Conservation (phyloP, 345 rosid genomes). For the Sisymbrium irio region DNA sequence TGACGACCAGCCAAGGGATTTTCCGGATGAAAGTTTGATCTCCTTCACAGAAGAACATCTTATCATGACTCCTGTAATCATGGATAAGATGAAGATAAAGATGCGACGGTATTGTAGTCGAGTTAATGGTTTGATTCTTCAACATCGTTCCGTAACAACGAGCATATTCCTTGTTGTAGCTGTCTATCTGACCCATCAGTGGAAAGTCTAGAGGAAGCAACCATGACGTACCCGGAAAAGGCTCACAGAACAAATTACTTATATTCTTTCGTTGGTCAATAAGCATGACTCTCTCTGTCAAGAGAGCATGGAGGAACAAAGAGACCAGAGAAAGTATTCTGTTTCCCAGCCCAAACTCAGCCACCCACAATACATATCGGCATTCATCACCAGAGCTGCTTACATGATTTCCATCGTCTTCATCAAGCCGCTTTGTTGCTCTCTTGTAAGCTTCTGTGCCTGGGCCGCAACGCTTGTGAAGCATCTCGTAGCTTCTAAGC, state of each 20-base stretch:
- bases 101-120: slow-evolving; percentile 8
- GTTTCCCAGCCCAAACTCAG: slow-evolving; percentile 63
- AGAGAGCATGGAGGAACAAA: slow-evolving; percentile 58
- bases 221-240: slow-evolving; percentile 60
- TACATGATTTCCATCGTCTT: neutral
- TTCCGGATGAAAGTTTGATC: slow-evolving; percentile 22
- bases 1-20: slow-evolving; percentile 38
- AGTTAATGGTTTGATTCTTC: slow-evolving; percentile 16
- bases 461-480: slow-evolving; percentile 64
- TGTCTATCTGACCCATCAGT: slow-evolving; percentile 37
- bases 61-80: slow-evolving; percentile 35
- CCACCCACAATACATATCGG: slow-evolving; percentile 53
- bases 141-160: slow-evolving; percentile 31
- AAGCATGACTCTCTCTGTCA: slow-evolving; percentile 62
- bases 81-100: slow-evolving; percentile 32
- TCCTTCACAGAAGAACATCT: slow-evolving; percentile 38
- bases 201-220: slow-evolving; percentile 58
- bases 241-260: slow-evolving; percentile 63
- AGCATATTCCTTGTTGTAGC: slow-evolving; percentile 26
- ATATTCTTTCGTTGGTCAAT: slow-evolving; percentile 51
- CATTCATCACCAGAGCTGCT: slow-evolving; percentile 34
- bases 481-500: slow-evolving; percentile 55
- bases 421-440: slow-evolving; percentile 38
- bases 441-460: slow-evolving; percentile 44
- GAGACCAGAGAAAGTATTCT: slow-evolving; percentile 56